Base-by-base conservation (phyloP, 352 stramenopile genomes). In the Phytophthora lateralis region DNA sequence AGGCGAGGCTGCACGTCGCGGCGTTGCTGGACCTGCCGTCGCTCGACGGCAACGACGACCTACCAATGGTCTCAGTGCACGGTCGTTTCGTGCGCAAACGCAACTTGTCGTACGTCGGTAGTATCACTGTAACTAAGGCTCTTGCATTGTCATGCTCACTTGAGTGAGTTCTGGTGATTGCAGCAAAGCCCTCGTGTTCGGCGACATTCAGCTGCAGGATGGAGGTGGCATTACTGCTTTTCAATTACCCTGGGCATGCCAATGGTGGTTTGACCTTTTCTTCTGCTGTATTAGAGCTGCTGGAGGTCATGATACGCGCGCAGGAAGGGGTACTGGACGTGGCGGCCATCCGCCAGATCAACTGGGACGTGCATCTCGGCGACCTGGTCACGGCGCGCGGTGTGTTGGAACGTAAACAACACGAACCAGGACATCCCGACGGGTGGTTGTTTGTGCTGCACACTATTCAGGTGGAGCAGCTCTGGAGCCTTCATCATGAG, bases 261-360 rank as follows among this genome's bases (percentile, higher is more conserved):
- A 18, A 41, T 43, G 14, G 1, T 32, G 49, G 37, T 17, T 11
- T 42, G 11, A 43, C 6, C n/a, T 43, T 32, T 37, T 35, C 15
- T 43, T 17, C 14, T 15, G 26, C 0, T 48, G 6, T 15, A 6
- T 8, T 21, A 95, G 86, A 75, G 51, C 73, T 93, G 10, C 60
- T 95, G 7, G 84, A 95, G 67, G 70, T 95, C 46, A 95, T 95
- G 80, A 85, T 93, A 53, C 86, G 78, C n/a, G 76, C 79, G 4
- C 63, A 76, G 29, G 73, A 85, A 4, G 82, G 69, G 6, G 64
- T 77, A 10, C 75, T 93, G 42, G 85, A 78, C 29, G 44, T 89
- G 35, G 79, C 85, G 8, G 60, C 75, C 17, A 82, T 93, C 59
- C 82, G 78, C 11, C 71, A 82, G 41, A 85, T 93, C 39, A 89